Base-by-base conservation (phyloP, 176 grass and related monocot species). In the Ensete ventricosum region DNA sequence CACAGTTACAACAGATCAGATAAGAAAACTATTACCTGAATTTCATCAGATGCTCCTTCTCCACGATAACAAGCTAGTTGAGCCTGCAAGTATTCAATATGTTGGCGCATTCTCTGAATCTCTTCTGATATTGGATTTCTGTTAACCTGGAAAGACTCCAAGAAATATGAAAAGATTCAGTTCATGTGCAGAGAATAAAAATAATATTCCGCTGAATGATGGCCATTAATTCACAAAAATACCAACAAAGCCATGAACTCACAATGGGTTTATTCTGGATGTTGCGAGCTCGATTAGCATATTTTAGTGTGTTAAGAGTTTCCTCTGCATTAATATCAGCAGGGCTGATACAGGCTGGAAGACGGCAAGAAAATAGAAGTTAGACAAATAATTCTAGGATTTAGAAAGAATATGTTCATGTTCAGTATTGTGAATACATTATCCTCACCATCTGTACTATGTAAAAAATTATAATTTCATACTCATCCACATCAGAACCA, bases 291-390 rank as follows among this genome's bases (percentile, higher is more conserved):
- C 96, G 76, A 87, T 99, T 99, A 77, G 96, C 96, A 84, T 99
- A 99, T 83, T 99, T 99, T 78, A 99, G 74, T 22, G 96, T 99
- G 84, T 99, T 99, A 26, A 99, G 77, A 64, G 96, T 99, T 87
- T 99, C 96, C 80, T 99, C 96, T 77, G 96, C 88, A 82, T 99
- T 99, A 67, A 95, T 95, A 84, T 99, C 96, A 78, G 96, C 96
- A 79, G 96, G 96, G 74, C 96, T 99, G 78, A 99, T 95, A 79
- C 96, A 99, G 1, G 96, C 96, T 99, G 88, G 71, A 89, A 51
- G 53, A 89, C 48, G 67, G 81, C 73, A 88, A 19, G 80, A 62
- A 54, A 80, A 27, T 52, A 20, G 2, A 27, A 48, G 25, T 68
- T 43, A 68, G 23, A 68, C 7, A n/a, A 17, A 14, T 48, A 12